Percentiles rank a stretch among this genome's conserved stretches.
Evolutionary conservation across 2,329 filamentous ascomycete genomes (phyloP).

Genomic region (Fusarium acutatum): DNA sequence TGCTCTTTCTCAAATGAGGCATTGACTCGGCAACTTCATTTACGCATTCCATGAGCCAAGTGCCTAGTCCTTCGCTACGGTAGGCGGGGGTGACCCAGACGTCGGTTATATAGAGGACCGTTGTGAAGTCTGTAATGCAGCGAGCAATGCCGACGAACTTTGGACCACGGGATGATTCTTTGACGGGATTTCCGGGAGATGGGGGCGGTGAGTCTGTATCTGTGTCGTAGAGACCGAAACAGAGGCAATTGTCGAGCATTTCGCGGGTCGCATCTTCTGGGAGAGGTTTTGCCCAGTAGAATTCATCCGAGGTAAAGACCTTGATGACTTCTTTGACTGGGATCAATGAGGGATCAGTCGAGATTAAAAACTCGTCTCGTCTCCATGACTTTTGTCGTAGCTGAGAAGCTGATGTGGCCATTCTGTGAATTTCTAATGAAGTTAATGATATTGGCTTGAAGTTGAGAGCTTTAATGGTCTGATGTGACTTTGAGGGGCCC

Average conservation of each 20-base stretch:
- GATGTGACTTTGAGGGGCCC: background rate
- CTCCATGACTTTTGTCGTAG: constrained; percentile 47
- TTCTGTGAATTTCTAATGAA: background rate
- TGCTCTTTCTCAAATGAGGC: constrained; percentile 62
- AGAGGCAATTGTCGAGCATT: constrained; percentile 63
- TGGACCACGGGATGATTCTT: accelerated
- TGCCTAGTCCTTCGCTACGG: constrained; percentile 66
- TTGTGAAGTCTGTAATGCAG: constrained; percentile 72
- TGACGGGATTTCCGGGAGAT: accelerated
- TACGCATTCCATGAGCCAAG: constrained; percentile 67
- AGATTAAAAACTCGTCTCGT: constrained; percentile 59
- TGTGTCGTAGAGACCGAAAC: constrained; percentile 61
- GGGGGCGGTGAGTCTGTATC: background rate
- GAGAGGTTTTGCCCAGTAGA: constrained; percentile 63
- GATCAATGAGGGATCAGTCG: constrained; percentile 61
- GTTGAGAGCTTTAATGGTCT: background rate
- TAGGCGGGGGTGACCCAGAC: constrained; percentile 66
- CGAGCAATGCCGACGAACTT: constrained; percentile 49
- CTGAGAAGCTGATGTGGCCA: background rate
- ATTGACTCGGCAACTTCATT: constrained; percentile 61
- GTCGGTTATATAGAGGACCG: constrained; percentile 70
- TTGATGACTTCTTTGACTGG: constrained; percentile 58
- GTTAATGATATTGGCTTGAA: background rate
- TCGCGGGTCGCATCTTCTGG: constrained; percentile 54
- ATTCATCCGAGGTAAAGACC: constrained; percentile 57